phyloP scores from a whole-genome alignment of 768 basidiomycete species.

The Gelatoporia subvermispora region DNA sequence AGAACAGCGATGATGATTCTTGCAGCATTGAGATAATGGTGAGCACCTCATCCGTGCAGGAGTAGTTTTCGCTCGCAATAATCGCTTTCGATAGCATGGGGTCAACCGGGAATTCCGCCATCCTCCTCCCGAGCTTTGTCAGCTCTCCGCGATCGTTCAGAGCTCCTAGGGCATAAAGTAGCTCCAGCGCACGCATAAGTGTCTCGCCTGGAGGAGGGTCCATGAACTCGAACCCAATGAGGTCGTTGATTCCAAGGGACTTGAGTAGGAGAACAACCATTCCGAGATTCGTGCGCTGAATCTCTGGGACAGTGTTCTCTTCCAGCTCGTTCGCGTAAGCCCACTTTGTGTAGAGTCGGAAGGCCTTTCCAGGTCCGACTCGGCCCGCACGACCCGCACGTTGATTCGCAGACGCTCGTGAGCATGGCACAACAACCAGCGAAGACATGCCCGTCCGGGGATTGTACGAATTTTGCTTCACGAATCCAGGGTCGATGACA shows the following conservation, averaged over 20 bases:
- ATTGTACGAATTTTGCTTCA: constrained; percentile 99
- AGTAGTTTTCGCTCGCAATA: constrained; percentile 90
- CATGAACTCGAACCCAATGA: constrained; percentile 97
- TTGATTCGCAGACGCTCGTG: constrained; percentile 95
- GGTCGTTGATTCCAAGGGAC: constrained; percentile 95
- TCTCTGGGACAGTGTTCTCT: constrained; percentile 96
- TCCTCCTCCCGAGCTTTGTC: constrained; percentile 93
- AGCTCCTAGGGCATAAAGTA: constrained; percentile 93
- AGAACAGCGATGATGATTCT: constrained; percentile 92
- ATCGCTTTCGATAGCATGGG: constrained; percentile 97
- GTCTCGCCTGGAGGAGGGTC: constrained; percentile 98
- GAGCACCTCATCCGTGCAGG: constrained; percentile 94
- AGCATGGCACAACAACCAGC: constrained; percentile 93
- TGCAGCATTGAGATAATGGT: constrained; percentile 98
- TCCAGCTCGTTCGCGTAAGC: constrained; percentile 94
- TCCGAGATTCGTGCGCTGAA: constrained; percentile 96
- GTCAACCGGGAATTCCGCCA: constrained; percentile 99
- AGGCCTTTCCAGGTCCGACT: constrained; percentile 96
- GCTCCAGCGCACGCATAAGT: constrained; percentile 88
- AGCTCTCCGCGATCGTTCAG: constrained; percentile 94
- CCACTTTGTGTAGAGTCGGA: constrained; percentile 99
- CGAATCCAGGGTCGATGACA: constrained; percentile 98
- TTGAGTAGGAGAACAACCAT: constrained; percentile 95
- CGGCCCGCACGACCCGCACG: constrained; percentile 95
- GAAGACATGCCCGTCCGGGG: constrained; percentile 99